Conservation (phyloP, 1,139 yeast genomes). For the Debaryomyces sp. region DNA sequence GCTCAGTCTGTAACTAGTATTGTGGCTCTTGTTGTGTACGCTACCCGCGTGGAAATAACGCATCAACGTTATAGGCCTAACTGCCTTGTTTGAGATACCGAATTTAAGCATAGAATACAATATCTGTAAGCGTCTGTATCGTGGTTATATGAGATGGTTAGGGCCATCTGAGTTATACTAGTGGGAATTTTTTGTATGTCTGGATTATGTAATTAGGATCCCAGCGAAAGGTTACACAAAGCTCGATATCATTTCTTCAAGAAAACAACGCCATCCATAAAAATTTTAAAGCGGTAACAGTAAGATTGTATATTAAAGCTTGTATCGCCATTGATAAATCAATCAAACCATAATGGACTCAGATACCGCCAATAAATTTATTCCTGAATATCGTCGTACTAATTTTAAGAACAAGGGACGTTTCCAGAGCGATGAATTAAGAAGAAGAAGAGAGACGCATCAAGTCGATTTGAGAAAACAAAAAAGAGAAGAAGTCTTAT, state of each 20-base stretch:
- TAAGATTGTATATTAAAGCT: background rate
- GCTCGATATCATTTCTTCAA: conserved; percentile 9
- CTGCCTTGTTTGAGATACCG: background rate
- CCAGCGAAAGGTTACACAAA: conserved; percentile 11
- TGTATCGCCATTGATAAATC: conserved; percentile 3
- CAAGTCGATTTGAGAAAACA: conserved; percentile 97
- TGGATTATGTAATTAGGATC: conserved; percentile 1
- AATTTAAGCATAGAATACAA: background rate
- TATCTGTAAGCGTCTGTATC: background rate
- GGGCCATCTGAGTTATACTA: background rate
- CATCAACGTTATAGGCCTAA: background rate
- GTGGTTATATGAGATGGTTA: background rate
- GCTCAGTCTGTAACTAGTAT: conserved; percentile 26
- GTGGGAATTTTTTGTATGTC: background rate
- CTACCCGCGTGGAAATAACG: background rate
- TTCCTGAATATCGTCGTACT: conserved; percentile 97
- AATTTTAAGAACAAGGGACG: conserved; percentile 94
- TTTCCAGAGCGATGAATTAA: conserved; percentile 92
- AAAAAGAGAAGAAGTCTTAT: conserved; percentile 90
- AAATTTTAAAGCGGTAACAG: conserved; percentile 3
- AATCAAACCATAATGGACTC: conserved; percentile 56
- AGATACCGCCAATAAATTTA: conserved; percentile 81
- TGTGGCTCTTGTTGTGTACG: conserved; percentile 10
- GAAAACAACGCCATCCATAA: conserved; percentile 14
- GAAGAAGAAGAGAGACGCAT: conserved; percentile 97